A percentile compares a stretch with the other conserved stretches of the same genome.
Conservation (phyloP, 2,329 filamentous ascomycete species). For the Remersonia thermophila region DNA sequence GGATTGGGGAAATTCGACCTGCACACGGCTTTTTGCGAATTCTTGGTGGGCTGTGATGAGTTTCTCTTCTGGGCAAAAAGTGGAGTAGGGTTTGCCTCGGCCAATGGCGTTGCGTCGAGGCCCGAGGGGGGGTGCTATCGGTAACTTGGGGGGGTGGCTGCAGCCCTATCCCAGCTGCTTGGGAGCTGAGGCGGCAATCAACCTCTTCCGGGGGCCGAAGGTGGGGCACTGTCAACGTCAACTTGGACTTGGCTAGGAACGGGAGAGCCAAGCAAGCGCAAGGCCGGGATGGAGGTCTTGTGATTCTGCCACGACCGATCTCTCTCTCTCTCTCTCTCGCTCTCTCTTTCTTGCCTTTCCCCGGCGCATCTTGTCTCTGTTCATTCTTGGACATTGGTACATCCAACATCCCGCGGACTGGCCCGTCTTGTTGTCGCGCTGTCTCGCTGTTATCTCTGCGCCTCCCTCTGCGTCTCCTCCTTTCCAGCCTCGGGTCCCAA, state of each 20-base stretch:
- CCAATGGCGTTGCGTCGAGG: slow-evolving; percentile 7
- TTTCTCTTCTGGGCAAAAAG: slow-evolving; percentile 9
- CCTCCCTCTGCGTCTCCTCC: no score
- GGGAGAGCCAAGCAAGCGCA: background rate
- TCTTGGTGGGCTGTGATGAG: slow-evolving; percentile 16
- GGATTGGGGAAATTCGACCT: slow-evolving; percentile 17
- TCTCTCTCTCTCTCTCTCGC: no score
- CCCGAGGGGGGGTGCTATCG: background rate
- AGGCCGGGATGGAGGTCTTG: slow-evolving; percentile 5
- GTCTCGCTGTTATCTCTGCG: no score
- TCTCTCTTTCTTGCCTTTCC: no score
- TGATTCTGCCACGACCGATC: slow-evolving; percentile 7
- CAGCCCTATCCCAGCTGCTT: slow-evolving; percentile 3
- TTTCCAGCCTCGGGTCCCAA: no score
- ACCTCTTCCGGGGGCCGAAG: slow-evolving; percentile 2
- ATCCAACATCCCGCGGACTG: no score
- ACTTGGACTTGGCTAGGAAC: background rate
- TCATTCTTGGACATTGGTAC: no score
- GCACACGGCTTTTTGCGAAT: slow-evolving; percentile 19
- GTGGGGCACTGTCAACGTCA: slow-evolving; percentile 15
- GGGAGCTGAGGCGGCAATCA: slow-evolving; percentile 4
- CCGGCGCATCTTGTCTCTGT: no score
- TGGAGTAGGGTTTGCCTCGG: slow-evolving; percentile 17
- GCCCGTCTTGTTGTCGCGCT: no score
- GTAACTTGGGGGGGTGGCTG: slow-evolving; percentile 1